These are phyloP conservation scores for Edaphochlamys debaryana DNA, from an alignment of 139 green algal species.

Conservation along the genomic window DNA sequence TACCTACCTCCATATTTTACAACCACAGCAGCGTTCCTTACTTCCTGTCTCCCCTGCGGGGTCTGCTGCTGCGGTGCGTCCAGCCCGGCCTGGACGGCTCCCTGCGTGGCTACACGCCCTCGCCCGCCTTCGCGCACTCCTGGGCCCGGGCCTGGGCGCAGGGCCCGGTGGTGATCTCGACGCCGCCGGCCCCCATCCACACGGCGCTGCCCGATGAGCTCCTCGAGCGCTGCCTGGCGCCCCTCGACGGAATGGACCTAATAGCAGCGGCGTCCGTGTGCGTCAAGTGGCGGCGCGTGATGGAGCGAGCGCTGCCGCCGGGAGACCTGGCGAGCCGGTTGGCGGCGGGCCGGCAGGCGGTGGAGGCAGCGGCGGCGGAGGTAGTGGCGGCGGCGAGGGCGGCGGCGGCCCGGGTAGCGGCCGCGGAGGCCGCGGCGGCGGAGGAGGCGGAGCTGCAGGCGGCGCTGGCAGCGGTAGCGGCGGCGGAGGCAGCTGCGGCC, in stretches of 20 bases:
- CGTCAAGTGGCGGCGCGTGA: slow-evolving; percentile 16
- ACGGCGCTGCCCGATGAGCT: background rate
- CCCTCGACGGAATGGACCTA: slow-evolving; percentile 1
- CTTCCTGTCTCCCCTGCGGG: background rate
- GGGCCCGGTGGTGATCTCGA: background rate
- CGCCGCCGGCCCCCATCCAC: background rate
- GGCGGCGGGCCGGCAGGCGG: slow-evolving; percentile 4
- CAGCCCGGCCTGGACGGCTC: background rate
- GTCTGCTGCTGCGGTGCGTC: slow-evolving; percentile 23
- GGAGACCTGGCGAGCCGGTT: background rate
- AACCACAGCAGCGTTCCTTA: too few species aligned
- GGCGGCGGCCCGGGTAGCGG: too few species aligned
- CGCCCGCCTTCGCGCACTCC: slow-evolving; percentile 24
- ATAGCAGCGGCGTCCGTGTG: slow-evolving; percentile 23
- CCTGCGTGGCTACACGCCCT: slow-evolving; percentile 41
- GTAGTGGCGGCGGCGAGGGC: too few species aligned
- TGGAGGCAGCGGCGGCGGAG: background rate
- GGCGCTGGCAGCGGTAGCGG: too few species aligned
- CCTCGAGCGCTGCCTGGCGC: too few species aligned
- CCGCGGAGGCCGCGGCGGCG: too few species aligned
- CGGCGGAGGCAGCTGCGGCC: too few species aligned
- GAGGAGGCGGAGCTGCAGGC: too few species aligned
- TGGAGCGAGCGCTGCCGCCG: background rate
- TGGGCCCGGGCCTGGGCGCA: slow-evolving; percentile 36
- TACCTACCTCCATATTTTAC: too few species aligned